Evolutionary conservation across 208 protist genomes (phyloP).

Genomic region (Wallacemonas rigidus): DNA sequence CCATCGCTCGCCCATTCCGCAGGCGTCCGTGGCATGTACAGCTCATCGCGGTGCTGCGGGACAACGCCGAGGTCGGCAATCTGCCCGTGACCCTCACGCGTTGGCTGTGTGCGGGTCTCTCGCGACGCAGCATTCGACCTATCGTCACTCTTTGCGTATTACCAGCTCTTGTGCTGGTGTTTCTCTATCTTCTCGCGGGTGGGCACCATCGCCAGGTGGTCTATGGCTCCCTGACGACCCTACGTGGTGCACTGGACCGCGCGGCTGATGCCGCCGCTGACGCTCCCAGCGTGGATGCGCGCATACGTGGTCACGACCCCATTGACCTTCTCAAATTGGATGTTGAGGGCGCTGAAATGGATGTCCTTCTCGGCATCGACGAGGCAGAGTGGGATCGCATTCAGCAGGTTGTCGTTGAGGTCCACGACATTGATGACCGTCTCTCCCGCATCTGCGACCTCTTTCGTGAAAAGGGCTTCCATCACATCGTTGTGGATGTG

Average conservation of each 20-base stretch:
- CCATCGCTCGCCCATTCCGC: slow-evolving; percentile 18
- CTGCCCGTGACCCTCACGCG: slow-evolving; percentile 20
- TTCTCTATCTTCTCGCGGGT: slow-evolving; percentile 18
- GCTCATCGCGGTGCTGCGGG: slow-evolving; percentile 19
- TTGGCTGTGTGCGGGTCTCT: slow-evolving; percentile 22
- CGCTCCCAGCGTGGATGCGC: background rate
- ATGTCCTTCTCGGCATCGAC: slow-evolving; percentile 37
- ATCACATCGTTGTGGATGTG: slow-evolving; percentile 19
- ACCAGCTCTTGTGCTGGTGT: slow-evolving; percentile 25
- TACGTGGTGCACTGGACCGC: slow-evolving; percentile 21
- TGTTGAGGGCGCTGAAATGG: slow-evolving; percentile 47
- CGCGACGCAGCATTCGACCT: slow-evolving; percentile 22
- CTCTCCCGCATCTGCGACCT: slow-evolving; percentile 24
- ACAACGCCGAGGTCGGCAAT: slow-evolving; percentile 23
- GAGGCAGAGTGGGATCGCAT: slow-evolving; percentile 32
- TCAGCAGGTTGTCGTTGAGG: slow-evolving; percentile 45
- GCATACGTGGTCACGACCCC: slow-evolving; percentile 1
- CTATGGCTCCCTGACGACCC: slow-evolving; percentile 20
- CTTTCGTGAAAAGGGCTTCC: slow-evolving; percentile 30
- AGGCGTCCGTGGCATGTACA: slow-evolving; percentile 15
- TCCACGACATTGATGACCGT: slow-evolving; percentile 41
- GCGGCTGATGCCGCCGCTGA: background rate
- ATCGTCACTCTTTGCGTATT: background rate
- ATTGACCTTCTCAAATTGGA: slow-evolving; percentile 55
- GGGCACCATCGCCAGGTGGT: slow-evolving; percentile 18